Evolutionary conservation across 495 filamentous ascomycete genomes (phyloP).

Genomic region (Arthonia radiata): DNA sequence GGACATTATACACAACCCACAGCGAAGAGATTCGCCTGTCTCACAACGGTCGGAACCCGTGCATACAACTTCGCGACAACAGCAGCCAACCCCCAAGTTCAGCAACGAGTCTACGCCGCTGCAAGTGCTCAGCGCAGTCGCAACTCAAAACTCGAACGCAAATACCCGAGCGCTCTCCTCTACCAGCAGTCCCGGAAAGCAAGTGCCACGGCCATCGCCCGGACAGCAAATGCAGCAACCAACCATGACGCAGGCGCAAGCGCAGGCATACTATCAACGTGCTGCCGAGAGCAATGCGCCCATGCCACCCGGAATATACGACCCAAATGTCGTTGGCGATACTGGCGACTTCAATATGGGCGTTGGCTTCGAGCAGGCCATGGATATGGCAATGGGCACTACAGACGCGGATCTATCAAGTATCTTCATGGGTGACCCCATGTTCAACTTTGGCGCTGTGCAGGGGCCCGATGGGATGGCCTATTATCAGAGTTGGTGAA

Average conservation of each 20-base stretch:
- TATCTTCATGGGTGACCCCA: too few species aligned
- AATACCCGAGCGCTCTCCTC: too few species aligned
- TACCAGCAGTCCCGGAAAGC: constrained; percentile 7
- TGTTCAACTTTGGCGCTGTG: too few species aligned
- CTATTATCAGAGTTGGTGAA: too few species aligned
- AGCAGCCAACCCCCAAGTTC: constrained; percentile 7
- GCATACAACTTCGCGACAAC: neutral
- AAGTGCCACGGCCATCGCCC: constrained; percentile 2
- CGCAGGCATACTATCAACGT: too few species aligned
- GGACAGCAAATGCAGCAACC: constrained; percentile 10
- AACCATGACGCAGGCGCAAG: constrained; percentile 1
- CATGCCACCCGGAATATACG: too few species aligned
- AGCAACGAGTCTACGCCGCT: constrained; percentile 20
- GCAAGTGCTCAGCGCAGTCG: constrained; percentile 43
- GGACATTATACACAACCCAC: too few species aligned
- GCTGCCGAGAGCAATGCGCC: too few species aligned
- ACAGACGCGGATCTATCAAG: too few species aligned
- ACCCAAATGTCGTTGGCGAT: neutral
- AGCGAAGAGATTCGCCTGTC: constrained; percentile 5
- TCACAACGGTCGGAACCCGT: constrained; percentile 9
- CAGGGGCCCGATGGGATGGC: too few species aligned
- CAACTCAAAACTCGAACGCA: constrained; percentile 30
- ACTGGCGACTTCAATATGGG: constrained; percentile 5
- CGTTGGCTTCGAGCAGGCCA: constrained; percentile 23
- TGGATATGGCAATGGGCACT: constrained; percentile 22